Evolutionary conservation across 345 rosid species (phyloP), one percentile per base, ranked within the genome.

Genomic region (Aegle marmelos): DNA sequence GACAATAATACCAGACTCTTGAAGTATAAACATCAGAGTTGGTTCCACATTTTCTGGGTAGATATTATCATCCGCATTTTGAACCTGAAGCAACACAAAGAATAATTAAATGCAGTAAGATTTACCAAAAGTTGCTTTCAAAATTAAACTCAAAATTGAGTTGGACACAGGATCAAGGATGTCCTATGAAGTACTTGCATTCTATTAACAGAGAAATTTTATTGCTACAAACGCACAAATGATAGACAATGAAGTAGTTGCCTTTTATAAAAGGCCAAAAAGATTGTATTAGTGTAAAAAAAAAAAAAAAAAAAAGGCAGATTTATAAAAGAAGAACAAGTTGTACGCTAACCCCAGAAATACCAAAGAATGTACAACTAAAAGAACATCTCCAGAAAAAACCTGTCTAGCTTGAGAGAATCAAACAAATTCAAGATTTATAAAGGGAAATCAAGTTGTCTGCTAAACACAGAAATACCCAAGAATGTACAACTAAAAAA

Each of bases 11-110:
- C 97, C 90, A 1, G 90, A 86, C 79, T 85, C 90, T 76, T 92
- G 92, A 86, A 95, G 94, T 86, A 95, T 90, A 78, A 95, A 95
- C 25, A 89, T 77, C 72, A 95, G 86, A 39, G 98, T 92, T 30
- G 99, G 99, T 78, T 95, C 97, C 82, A 84, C 89, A 39, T 79
- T 81, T 81, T 82, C 86, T 56, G 92, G 84, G 79, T 95, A 95
- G 80, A 83, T 85, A 82, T 95, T 95, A 83, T 95, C 99, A 85
- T 95, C 99, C 59, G 99, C 98, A 88, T 95, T 95, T 87, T 95
- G 98, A 84, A 95, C 93, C 99, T 95, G 94, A 86, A 85, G 75
- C 78, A 88, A 77, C 59, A 63, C 21, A 66, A 54, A 86, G 72
- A 74, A 82, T 69, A 66, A 62, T 79, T 76, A 79, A 65, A 57